phyloP scores from a whole-genome alignment of 1,139 yeast genomes.

The Suzukiozyma palmioleophila region DNA sequence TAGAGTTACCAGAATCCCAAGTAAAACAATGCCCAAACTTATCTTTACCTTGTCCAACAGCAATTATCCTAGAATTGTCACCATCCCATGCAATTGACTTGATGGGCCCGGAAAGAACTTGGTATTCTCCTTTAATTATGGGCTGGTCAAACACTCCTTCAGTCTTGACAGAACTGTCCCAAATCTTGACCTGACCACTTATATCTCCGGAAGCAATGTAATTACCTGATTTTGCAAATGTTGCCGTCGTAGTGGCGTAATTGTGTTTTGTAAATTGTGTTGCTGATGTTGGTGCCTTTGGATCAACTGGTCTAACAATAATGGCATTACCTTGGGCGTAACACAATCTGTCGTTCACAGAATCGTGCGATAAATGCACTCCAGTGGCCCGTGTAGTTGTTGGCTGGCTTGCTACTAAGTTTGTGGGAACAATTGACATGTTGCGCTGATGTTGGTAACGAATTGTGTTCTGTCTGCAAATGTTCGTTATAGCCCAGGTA shows the following conservation, averaged over 20 bases:
- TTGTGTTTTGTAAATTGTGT: slow-evolving; percentile 73
- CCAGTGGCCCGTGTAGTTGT: slow-evolving; percentile 66
- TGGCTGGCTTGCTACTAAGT: slow-evolving; percentile 70
- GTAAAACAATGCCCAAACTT: slow-evolving; percentile 90
- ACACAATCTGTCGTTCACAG: slow-evolving; percentile 61
- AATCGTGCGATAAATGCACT: slow-evolving; percentile 72
- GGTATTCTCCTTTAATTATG: slow-evolving; percentile 74
- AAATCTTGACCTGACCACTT: slow-evolving; percentile 78
- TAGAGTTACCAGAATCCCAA: slow-evolving; percentile 90
- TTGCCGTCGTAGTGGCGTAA: slow-evolving; percentile 71
- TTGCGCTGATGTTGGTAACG: too few species aligned
- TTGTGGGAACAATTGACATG: slow-evolving; percentile 26
- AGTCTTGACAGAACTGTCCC: slow-evolving; percentile 55
- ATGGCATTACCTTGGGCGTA: slow-evolving; percentile 83
- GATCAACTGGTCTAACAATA: slow-evolving; percentile 60
- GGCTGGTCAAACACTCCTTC: slow-evolving; percentile 40
- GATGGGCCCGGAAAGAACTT: slow-evolving; percentile 76
- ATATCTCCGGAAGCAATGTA: slow-evolving; percentile 93
- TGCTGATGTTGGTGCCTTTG: slow-evolving; percentile 30
- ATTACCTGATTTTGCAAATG: slow-evolving; percentile 84
- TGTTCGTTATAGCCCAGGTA: too few species aligned
- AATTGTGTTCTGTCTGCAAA: not conserved
- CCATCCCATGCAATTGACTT: slow-evolving; percentile 91
- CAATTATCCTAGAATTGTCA: slow-evolving; percentile 79
- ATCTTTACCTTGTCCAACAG: slow-evolving; percentile 94